phyloP scores from a whole-genome alignment of 805 yeast genomes.

The Metschnikowia dekortorum region DNA sequence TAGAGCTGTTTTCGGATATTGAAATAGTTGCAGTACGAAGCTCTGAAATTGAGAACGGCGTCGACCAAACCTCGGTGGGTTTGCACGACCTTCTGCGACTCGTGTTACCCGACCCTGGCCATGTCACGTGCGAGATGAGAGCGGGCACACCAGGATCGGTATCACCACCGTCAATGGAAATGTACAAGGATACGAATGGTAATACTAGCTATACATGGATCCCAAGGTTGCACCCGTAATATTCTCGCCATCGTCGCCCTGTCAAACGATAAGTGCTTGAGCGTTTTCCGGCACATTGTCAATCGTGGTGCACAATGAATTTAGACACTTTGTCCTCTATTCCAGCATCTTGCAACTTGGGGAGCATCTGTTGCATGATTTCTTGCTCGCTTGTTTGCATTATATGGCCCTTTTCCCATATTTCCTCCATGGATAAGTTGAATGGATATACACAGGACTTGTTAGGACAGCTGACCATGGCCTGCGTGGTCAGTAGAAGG shows the following conservation, averaged over 20 bases:
- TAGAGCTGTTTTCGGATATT: not conserved
- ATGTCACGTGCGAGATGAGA: not conserved
- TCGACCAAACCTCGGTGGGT: not conserved
- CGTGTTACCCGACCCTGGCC: slow-evolving; percentile 2
- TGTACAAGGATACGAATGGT: not conserved
- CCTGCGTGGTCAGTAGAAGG: slow-evolving; percentile 24
- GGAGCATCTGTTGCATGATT: slow-evolving; percentile 24
- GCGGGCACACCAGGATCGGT: not conserved
- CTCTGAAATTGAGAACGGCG: slow-evolving; percentile 3
- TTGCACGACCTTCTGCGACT: slow-evolving; percentile 2
- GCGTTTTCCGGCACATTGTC: not conserved
- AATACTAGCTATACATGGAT: not conserved
- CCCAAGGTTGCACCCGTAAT: not conserved
- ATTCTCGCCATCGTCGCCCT: not conserved
- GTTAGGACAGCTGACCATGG: slow-evolving; percentile 26
- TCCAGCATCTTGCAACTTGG: slow-evolving; percentile 22
- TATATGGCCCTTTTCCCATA: slow-evolving; percentile 22
- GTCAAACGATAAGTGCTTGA: not conserved
- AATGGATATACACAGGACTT: slow-evolving; percentile 31
- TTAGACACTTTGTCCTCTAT: slow-evolving; percentile 24
- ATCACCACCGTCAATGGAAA: not conserved
- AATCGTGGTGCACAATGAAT: slow-evolving; percentile 17
- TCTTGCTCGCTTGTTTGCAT: slow-evolving; percentile 20
- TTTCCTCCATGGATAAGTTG: slow-evolving; percentile 26
- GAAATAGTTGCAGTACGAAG: not conserved